phyloP scores from a whole-genome alignment of 1,284 basidiomycete species.

The Boletus sp. region DNA sequence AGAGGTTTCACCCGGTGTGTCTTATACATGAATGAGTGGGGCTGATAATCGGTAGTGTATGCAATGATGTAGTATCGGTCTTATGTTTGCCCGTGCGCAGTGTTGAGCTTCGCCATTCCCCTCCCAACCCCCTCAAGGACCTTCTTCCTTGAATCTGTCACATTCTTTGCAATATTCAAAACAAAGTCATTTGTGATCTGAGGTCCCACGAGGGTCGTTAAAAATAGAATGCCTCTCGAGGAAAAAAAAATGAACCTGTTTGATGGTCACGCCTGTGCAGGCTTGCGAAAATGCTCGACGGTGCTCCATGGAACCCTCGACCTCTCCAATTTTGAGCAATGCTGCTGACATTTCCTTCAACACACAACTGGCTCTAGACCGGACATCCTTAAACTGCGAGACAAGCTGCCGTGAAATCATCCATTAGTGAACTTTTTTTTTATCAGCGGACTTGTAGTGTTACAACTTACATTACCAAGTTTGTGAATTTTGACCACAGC shows the following conservation, averaged over 20 bases:
- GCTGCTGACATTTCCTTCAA: constrained; percentile 55
- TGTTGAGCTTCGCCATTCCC: constrained; percentile 54
- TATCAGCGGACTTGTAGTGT: background rate
- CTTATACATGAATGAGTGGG: constrained; percentile 32
- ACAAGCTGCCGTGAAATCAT: constrained; percentile 47
- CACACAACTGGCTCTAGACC: constrained; percentile 45
- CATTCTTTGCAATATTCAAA: constrained; percentile 55
- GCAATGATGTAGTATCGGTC: background rate
- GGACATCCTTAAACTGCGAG: constrained; percentile 59
- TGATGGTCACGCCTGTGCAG: constrained; percentile 40
- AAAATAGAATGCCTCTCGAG: background rate
- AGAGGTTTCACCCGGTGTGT: too few species aligned
- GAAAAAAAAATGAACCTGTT: constrained; percentile 40
- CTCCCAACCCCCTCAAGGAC: constrained; percentile 68
- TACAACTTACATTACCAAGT: constrained; percentile 53
- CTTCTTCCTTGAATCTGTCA: constrained; percentile 65
- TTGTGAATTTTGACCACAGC: constrained; percentile 69
- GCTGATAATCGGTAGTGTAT: constrained; percentile 16
- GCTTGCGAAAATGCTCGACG: constrained; percentile 50
- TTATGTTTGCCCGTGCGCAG: constrained; percentile 38
- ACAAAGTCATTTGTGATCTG: constrained; percentile 68
- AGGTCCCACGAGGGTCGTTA: constrained; percentile 1
- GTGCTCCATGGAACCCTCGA: constrained; percentile 47
- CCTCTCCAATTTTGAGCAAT: constrained; percentile 48
- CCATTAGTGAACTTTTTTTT: constrained; percentile 1